phyloP scores from a whole-genome alignment of 1,284 basidiomycete species.

The Apiotrichum gamsii region DNA sequence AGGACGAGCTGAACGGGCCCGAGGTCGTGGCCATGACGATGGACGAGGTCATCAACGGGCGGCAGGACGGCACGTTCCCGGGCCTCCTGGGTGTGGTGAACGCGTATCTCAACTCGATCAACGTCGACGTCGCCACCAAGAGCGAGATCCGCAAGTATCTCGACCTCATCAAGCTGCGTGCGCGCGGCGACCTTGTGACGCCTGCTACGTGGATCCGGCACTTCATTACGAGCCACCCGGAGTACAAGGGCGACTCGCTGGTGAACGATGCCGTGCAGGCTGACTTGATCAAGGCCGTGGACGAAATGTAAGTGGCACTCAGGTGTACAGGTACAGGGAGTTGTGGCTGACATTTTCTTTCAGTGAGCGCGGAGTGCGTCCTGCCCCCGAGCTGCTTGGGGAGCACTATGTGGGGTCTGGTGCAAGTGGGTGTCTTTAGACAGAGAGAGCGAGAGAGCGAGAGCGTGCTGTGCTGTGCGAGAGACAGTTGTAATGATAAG shows the following conservation, averaged over 20 bases:
- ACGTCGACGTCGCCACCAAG: conserved; percentile 62
- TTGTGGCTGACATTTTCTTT: neutral
- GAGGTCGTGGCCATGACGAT: conserved; percentile 91
- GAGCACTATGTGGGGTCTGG: conserved; percentile 27
- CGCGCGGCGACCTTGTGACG: conserved; percentile 80
- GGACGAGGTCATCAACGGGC: conserved; percentile 90
- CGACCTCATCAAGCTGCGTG: conserved; percentile 68
- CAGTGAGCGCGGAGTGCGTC: conserved; percentile 64
- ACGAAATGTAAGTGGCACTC: conserved; percentile 62
- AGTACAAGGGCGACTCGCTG: conserved; percentile 84
- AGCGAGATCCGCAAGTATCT: conserved; percentile 69
- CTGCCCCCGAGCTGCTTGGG: conserved; percentile 58
- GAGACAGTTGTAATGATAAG: too few relatives aligned
- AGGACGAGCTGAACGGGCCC: conserved; percentile 41
- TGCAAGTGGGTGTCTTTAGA: neutral
- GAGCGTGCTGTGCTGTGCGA: too few relatives aligned
- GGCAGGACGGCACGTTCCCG: conserved; percentile 62
- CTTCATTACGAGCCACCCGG: conserved; percentile 82
- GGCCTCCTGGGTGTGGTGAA: conserved; percentile 80
- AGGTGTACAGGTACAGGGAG: too few relatives aligned
- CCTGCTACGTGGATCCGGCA: conserved; percentile 88
- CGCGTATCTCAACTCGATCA: conserved; percentile 81
- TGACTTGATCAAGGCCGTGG: conserved; percentile 83
- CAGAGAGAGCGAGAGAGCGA: too few relatives aligned
- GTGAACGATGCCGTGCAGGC: conserved; percentile 89